Base-by-base conservation (phyloP, 306 rosid species). In the Dalbergia oliveri region DNA sequence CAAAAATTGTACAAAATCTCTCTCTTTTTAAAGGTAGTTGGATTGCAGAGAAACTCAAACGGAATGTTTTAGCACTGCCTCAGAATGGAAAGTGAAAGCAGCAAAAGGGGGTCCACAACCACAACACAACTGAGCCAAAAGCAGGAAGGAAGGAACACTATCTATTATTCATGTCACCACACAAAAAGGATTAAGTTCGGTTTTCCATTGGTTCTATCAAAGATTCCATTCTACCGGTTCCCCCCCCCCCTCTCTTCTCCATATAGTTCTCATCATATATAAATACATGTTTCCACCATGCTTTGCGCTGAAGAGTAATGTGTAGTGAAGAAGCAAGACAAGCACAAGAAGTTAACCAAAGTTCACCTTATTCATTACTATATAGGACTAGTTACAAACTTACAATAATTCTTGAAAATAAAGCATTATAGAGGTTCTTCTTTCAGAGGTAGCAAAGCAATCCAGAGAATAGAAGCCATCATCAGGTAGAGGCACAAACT, bases 171-270 rank as follows among this genome's bases (percentile, higher is more conserved):
- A 84, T 54, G 89, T 86, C 88, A 86, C 84, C 65, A 72, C 78
- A 83, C 83, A 83, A 72, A 85, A 84, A 73, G 78, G 83, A 81
- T 81, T 77, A 18, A 69, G 79, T 74, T 43, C 73, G 9, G 82
- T 87, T 84, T 76, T 77, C 84, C 75, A 72, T 87, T 84, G 84
- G 84, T 79, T 79, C 73, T 69, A 69, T 60, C 85, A 56, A 79
- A 84, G 90, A 90, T 90, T 90, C 91, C 79, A 83, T 87, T 66
- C 82, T 8, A 6, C 21, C 26, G 62, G 70, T 71, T 79, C 83
- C 69, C 84, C 61, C 19, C 5, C 54, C 14, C n/a, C 15, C 62
- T 37, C 70, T 13, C 73, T 73, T 73, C 73, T 65, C 45, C 53
- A 77, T 89, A 86, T 26, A 37, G 5, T 37, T 76, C 75, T 75